Conservation (phyloP, 345 rosid genomes). For the Cochlearia excelsa region DNA sequence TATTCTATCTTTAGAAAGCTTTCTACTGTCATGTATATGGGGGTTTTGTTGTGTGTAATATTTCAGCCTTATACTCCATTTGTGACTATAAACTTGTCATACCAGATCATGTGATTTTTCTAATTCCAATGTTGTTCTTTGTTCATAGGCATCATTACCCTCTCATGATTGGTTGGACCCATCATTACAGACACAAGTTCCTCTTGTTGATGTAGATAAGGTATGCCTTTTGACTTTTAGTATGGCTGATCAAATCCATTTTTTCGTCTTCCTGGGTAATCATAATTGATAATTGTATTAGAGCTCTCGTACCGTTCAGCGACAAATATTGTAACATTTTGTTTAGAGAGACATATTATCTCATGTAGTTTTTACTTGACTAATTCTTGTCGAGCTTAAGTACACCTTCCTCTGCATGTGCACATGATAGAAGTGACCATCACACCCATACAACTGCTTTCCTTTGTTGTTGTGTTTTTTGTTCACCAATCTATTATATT, state of each 20-base stretch:
- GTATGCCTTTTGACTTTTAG: slow-evolving; percentile 33
- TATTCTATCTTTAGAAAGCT: slow-evolving; percentile 6
- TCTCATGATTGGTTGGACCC: slow-evolving; percentile 65
- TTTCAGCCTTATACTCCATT: background rate
- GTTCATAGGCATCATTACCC: slow-evolving; percentile 52
- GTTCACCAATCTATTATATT: slow-evolving; percentile 9
- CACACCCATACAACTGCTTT: slow-evolving; percentile 2
- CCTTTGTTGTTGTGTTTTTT: slow-evolving; percentile 16
- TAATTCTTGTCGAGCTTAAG: too few species aligned
- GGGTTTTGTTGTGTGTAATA: slow-evolving; percentile 1
- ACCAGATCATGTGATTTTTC: slow-evolving; percentile 16
- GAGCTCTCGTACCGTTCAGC: slow-evolving; percentile 1
- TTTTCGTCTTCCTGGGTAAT: slow-evolving; percentile 13
- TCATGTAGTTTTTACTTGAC: too few species aligned
- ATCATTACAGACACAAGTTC: slow-evolving; percentile 74
- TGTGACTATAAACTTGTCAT: slow-evolving; percentile 4
- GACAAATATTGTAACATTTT: background rate
- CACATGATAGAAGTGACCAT: slow-evolving; percentile 11
- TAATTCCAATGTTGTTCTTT: slow-evolving; percentile 14
- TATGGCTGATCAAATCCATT: slow-evolving; percentile 8
- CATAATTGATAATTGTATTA: slow-evolving; percentile 8
- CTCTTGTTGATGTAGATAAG: slow-evolving; percentile 96
- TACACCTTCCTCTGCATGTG: background rate
- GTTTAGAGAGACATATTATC: too few species aligned
- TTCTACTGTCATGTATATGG: slow-evolving; percentile 8